Conservation (phyloP, 2,329 filamentous ascomycete species). For the Xylariaceae sp. region DNA sequence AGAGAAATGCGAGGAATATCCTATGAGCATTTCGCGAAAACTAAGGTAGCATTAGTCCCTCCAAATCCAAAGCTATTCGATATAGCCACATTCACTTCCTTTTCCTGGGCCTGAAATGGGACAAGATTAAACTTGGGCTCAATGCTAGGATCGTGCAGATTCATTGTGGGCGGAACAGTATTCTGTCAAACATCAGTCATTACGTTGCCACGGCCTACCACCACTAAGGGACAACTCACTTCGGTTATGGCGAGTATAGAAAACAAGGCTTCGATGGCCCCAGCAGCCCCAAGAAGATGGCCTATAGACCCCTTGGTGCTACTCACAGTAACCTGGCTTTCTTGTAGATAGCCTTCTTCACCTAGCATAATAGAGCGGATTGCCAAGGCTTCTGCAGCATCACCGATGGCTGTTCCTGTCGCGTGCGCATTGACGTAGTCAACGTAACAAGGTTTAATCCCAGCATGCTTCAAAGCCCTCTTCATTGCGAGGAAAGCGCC, state of each 20-base stretch:
- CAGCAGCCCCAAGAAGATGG: conserved; percentile 89
- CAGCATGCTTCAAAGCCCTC: conserved; percentile 76
- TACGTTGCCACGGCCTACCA: neutral
- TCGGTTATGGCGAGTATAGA: conserved; percentile 79
- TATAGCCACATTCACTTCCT: conserved; percentile 74
- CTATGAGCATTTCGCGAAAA: conserved; percentile 61
- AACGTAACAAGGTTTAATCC: conserved; percentile 71
- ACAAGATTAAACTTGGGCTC: conserved; percentile 87
- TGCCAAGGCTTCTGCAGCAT: conserved; percentile 85
- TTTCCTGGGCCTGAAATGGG: conserved; percentile 72
- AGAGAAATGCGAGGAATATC: neutral
- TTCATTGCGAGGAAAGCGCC: conserved; percentile 88
- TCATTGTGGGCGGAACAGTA: conserved; percentile 83
- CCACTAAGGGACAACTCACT: conserved; percentile 57
- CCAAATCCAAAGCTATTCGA: conserved; percentile 99
- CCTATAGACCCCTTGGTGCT: conserved; percentile 94
- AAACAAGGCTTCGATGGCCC: conserved; percentile 89
- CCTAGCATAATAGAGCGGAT: conserved; percentile 81
- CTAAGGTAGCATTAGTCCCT: conserved; percentile 90
- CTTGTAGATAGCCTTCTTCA: conserved; percentile 66
- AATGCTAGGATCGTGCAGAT: conserved; percentile 71
- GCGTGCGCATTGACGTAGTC: conserved; percentile 97
- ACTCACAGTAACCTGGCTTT: conserved; percentile 78
- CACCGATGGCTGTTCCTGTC: conserved; percentile 84
- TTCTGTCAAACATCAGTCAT: conserved; percentile 59